A percentile compares a stretch with the other conserved stretches of the same genome.
phyloP scores from a whole-genome alignment of 352 stramenopile species.

The Pythium aphanidermatum region DNA sequence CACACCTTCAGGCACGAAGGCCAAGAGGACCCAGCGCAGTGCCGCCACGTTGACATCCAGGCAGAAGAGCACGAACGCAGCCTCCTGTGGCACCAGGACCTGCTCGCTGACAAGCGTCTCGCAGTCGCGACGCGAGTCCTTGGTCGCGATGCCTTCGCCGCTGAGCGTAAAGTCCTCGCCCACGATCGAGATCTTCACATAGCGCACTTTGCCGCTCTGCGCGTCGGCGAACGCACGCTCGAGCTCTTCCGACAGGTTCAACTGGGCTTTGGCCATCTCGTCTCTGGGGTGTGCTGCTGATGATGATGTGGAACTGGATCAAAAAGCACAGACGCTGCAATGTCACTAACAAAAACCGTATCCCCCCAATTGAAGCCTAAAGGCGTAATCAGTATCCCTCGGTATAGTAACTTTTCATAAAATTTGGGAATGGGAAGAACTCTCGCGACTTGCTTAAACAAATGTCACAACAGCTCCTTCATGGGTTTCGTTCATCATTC shows the following conservation, averaged over 20 bases:
- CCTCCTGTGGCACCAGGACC: conserved; percentile 30
- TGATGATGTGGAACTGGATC: too few relatives aligned
- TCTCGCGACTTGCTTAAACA: too few relatives aligned
- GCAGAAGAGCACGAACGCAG: conserved; percentile 72
- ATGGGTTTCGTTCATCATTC: neutral
- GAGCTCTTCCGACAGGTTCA: conserved; percentile 54
- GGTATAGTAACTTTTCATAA: conserved; percentile 3
- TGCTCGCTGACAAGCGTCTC: conserved; percentile 19
- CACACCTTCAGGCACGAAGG: conserved; percentile 71
- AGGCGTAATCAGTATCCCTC: too few relatives aligned
- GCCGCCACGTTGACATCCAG: conserved; percentile 63
- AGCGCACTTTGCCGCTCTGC: conserved; percentile 61
- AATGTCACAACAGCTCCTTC: too few relatives aligned
- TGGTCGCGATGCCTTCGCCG: conserved; percentile 28
- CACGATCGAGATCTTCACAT: conserved; percentile 60
- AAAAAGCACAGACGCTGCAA: too few relatives aligned
- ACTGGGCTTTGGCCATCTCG: conserved; percentile 56
- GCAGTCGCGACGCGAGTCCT: conserved; percentile 39
- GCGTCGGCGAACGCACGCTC: conserved; percentile 65
- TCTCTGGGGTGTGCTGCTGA: neutral
- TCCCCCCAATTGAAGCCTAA: too few relatives aligned
- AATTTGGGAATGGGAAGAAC: too few relatives aligned
- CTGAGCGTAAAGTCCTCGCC: conserved; percentile 58
- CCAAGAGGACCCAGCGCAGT: conserved; percentile 72
- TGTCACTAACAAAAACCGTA: too few relatives aligned